Conservation (phyloP, 257 asterid species). For the Nyctanthes arbortristis region DNA sequence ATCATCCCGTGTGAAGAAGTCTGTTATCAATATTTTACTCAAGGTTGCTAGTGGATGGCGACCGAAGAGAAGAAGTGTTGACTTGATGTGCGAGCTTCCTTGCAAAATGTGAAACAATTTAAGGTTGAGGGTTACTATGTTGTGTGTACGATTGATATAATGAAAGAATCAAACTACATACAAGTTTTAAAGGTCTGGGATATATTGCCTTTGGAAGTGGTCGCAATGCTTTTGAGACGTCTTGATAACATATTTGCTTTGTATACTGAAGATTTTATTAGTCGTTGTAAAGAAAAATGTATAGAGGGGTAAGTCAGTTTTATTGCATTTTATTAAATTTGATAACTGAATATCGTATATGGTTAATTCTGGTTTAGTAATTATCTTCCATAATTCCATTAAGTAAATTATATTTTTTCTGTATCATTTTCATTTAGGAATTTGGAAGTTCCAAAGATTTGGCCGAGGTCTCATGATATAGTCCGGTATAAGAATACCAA, state of each 20-base stretch:
- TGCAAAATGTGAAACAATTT: conserved; percentile 46
- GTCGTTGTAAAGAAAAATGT: conserved; percentile 44
- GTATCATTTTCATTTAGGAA: conserved; percentile 32
- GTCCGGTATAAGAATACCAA: conserved; percentile 37
- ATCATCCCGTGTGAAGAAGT: conserved; percentile 34
- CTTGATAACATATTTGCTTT: conserved; percentile 50
- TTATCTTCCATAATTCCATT: background rate
- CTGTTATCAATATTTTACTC: conserved; percentile 38
- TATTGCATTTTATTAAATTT: background rate
- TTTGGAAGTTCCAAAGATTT: conserved; percentile 58
- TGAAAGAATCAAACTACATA: conserved; percentile 37
- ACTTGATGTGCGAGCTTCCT: conserved; percentile 46
- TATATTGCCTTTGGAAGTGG: conserved; percentile 44
- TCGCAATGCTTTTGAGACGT: conserved; percentile 42
- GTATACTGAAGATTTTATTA: conserved; percentile 55
- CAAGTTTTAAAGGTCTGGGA: conserved; percentile 77
- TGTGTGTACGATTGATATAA: conserved; percentile 56
- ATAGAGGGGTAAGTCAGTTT: conserved; percentile 47
- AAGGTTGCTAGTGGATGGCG: conserved; percentile 80
- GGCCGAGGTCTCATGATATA: conserved; percentile 41
- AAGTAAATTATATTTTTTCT: background rate
- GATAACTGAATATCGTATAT: background rate
- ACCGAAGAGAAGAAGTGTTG: conserved; percentile 53
- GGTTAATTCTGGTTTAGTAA: background rate
- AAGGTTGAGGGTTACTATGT: conserved; percentile 47